Base-by-base conservation (phyloP, 495 filamentous ascomycete species). In the Immersiella caudata region DNA sequence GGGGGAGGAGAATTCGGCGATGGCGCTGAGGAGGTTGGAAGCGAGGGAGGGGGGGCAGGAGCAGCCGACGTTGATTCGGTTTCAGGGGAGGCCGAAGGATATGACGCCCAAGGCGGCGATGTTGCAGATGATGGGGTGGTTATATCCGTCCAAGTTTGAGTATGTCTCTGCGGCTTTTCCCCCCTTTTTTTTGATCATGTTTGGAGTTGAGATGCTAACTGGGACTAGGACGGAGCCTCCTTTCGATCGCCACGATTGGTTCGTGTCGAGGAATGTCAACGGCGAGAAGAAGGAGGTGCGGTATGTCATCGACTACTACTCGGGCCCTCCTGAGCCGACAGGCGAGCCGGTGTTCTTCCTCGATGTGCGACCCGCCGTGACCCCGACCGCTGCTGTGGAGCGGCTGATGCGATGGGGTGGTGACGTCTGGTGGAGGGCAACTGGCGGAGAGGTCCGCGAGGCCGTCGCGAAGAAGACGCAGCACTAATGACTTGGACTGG, bases 241-340 rank as follows among this genome's bases (percentile, higher is more conserved):
- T n/a, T 99, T 99, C 73, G 95, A 99, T 79, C 88, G 95, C 62
- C 95, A 99, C 73, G 95, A 99, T 75, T 99, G 95, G 95, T 98
- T 89, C 73, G 90, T 99, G 26, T 84, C 89, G 70, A 86, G 95
- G 52, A 81, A 86, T 24, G 78, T 83, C 20, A 79, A 87, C n/a
- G 84, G 86, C 6, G 29, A 85, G 69, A 77, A 75, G 65, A 88
- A 87, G 75, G 92, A 97, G 82, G 83, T 97, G 54, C 86, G 95
- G 67, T 99, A 99, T 75, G 90, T 99, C 60, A 99, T 99, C 72
- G 95, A 99, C 74, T 99, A 98, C 78, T 99, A 99, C 78, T 90
- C 90, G 8, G 96, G 88, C 0, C 88, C 89, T 20, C 90, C 91
- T 0, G 95, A 99, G 70, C 89, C 91, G 4, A 93, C 88, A 0